Conservation (phyloP, 257 asterid genomes). For the Pogostemon cablin region DNA sequence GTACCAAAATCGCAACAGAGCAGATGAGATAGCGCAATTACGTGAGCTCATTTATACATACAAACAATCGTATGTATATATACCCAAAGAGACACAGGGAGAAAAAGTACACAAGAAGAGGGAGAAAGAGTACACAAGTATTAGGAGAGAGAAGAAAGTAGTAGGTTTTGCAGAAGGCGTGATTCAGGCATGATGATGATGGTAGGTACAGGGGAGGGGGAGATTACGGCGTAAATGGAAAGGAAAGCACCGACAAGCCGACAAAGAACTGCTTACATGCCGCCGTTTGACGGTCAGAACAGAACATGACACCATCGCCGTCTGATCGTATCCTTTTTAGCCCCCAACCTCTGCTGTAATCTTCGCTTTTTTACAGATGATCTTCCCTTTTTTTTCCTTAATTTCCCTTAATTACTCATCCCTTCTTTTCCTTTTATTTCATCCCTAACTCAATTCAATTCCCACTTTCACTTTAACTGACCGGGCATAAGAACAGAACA, state of each 20-base stretch:
- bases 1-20: slow-evolving; percentile 33
- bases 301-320: slow-evolving; percentile 45
- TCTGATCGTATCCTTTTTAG: slow-evolving; percentile 28
- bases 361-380: slow-evolving; percentile 16
- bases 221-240: slow-evolving; percentile 26
- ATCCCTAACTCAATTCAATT: too few relatives aligned
- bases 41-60: slow-evolving; percentile 27
- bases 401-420: neutral
- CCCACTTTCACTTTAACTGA: neutral
- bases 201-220: slow-evolving; percentile 13
- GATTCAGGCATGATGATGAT: slow-evolving; percentile 29
- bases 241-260: slow-evolving; percentile 42
- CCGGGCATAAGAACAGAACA: too few relatives aligned
- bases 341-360: neutral
- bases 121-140: neutral
- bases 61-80: neutral
- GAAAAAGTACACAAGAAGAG: neutral
- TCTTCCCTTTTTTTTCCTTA: slow-evolving; percentile 22
- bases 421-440: neutral
- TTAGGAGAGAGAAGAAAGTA: neutral
- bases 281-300: slow-evolving; percentile 43
- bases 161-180: slow-evolving; percentile 41
- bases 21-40: slow-evolving; percentile 34
- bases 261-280: slow-evolving; percentile 43
- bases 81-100: slow-evolving; percentile 1